Evolutionary conservation across 73 alveolate genomes (phyloP).

Genomic region (Blepharisma japonicum): DNA sequence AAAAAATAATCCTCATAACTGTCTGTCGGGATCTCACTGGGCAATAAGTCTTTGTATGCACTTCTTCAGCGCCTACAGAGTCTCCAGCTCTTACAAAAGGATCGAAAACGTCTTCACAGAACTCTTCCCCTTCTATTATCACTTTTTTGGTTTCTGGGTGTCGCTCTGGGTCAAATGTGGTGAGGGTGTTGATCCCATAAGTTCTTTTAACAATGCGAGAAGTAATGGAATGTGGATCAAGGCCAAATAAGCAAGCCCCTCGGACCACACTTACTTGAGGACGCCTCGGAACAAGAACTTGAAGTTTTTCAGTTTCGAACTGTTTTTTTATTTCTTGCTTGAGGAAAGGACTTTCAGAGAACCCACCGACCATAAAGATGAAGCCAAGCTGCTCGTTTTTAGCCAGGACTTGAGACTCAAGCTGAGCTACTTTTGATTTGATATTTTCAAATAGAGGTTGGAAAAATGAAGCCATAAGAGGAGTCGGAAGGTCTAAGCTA

Average conservation of each 20-base stretch:
- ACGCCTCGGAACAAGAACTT: conserved; percentile 93
- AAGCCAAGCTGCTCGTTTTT: conserved; percentile 85
- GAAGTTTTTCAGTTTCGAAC: conserved; percentile 84
- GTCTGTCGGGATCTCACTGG: conserved; percentile 98
- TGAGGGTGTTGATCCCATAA: conserved; percentile 95
- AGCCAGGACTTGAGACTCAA: conserved; percentile 70
- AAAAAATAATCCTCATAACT: conserved; percentile 94
- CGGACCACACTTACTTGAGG: conserved; percentile 96
- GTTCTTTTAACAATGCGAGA: conserved; percentile 95
- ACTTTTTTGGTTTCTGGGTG: conserved; percentile 96
- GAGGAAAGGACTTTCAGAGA: conserved; percentile 94
- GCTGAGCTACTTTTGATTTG: conserved; percentile 81
- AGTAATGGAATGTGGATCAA: conserved; percentile 95
- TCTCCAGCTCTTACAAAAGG: conserved; percentile 94
- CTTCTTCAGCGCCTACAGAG: conserved; percentile 96
- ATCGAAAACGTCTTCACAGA: conserved; percentile 98
- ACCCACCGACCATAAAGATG: conserved; percentile 99
- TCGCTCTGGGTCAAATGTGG: conserved; percentile 94
- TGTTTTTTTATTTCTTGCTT: conserved; percentile 89
- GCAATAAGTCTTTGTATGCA: conserved; percentile 92
- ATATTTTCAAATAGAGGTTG: conserved; percentile 91
- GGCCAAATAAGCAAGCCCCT: conserved; percentile 99
- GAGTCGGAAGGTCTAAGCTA: conserved; percentile 89
- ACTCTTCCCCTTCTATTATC: conserved; percentile 97
- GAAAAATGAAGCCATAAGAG: conserved; percentile 91